phyloP scores from a whole-genome alignment of 2,329 filamentous ascomycete genomes.

The Rutstroemia sp. region DNA sequence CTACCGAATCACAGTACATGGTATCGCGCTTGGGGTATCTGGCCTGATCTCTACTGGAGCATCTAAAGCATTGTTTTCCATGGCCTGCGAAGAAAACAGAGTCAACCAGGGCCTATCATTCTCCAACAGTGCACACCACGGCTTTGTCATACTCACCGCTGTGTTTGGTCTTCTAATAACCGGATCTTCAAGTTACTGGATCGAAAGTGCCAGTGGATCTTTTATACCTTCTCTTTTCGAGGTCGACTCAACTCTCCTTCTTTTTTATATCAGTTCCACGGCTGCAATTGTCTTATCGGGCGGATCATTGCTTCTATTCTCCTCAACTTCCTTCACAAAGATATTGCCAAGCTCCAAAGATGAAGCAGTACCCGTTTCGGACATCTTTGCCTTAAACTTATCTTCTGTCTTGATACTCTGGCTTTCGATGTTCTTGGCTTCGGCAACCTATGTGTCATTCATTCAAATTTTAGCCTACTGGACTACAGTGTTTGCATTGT shows the following conservation, averaged over 20 bases:
- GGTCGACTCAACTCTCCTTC: neutral
- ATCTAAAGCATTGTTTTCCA: slow-evolving; percentile 15
- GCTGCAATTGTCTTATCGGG: slow-evolving; percentile 15
- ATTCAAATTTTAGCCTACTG: slow-evolving; percentile 15
- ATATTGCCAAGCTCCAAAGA: slow-evolving; percentile 10
- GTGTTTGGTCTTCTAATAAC: slow-evolving; percentile 16
- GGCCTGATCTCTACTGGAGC: slow-evolving; percentile 19
- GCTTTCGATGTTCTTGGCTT: slow-evolving; percentile 11
- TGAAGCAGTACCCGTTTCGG: slow-evolving; percentile 6
- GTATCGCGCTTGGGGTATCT: slow-evolving; percentile 16
- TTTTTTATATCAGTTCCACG: slow-evolving; percentile 4
- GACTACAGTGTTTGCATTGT: neutral
- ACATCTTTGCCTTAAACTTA: slow-evolving; percentile 12
- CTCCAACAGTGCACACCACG: slow-evolving; percentile 5
- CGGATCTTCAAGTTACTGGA: slow-evolving; percentile 4
- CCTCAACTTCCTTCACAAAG: slow-evolving; percentile 17
- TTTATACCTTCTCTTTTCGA: neutral
- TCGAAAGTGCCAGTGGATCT: neutral
- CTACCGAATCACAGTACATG: slow-evolving; percentile 22
- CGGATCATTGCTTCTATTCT: slow-evolving; percentile 17
- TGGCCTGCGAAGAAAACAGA: neutral
- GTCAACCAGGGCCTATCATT: neutral
- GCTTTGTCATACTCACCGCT: slow-evolving; percentile 20
- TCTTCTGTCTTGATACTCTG: slow-evolving; percentile 15
- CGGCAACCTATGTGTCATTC: slow-evolving; percentile 13